Conservation (phyloP, 2,329 filamentous ascomycete genomes). For the Botrytis tulipae region DNA sequence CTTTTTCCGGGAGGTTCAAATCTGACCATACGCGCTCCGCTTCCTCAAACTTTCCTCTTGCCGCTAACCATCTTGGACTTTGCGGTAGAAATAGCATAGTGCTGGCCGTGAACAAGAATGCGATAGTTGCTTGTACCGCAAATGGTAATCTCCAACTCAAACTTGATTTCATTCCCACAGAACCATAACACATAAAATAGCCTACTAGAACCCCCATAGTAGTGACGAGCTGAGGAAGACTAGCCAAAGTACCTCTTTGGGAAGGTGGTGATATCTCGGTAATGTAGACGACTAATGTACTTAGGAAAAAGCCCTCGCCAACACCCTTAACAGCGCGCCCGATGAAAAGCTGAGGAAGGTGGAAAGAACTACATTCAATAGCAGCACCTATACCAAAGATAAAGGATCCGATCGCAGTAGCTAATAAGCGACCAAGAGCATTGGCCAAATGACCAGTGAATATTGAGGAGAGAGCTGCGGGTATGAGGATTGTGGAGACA, state of each 20-base stretch:
- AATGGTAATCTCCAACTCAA: slow-evolving; percentile 58
- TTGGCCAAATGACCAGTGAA: slow-evolving; percentile 56
- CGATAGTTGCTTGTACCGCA: slow-evolving; percentile 46
- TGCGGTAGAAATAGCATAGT: slow-evolving; percentile 48
- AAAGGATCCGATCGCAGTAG: slow-evolving; percentile 49
- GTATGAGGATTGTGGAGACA: slow-evolving; percentile 58
- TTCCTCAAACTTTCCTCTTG: slow-evolving; percentile 47
- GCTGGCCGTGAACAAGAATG: slow-evolving; percentile 41
- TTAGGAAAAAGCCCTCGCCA: slow-evolving; percentile 58
- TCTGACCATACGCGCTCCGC: slow-evolving; percentile 43
- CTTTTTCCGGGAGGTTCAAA: slow-evolving; percentile 30
- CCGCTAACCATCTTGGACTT: slow-evolving; percentile 57
- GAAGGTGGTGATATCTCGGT: slow-evolving; percentile 57
- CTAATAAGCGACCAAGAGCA: slow-evolving; percentile 49
- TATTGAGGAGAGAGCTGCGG: slow-evolving; percentile 55
- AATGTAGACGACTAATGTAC: slow-evolving; percentile 57
- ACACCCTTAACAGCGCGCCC: slow-evolving; percentile 57
- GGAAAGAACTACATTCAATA: slow-evolving; percentile 49
- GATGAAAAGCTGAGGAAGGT: slow-evolving; percentile 52
- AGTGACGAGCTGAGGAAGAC: slow-evolving; percentile 52
- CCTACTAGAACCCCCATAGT: slow-evolving; percentile 52
- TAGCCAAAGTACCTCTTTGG: slow-evolving; percentile 50
- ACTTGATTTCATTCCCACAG: slow-evolving; percentile 45
- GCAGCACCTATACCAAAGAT: slow-evolving; percentile 54
- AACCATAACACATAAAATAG: slow-evolving; percentile 61